Evolutionary conservation across 2,329 filamentous ascomycete genomes (phyloP), one percentile per base, ranked within the genome.

Genomic region (Botrytis porri): DNA sequence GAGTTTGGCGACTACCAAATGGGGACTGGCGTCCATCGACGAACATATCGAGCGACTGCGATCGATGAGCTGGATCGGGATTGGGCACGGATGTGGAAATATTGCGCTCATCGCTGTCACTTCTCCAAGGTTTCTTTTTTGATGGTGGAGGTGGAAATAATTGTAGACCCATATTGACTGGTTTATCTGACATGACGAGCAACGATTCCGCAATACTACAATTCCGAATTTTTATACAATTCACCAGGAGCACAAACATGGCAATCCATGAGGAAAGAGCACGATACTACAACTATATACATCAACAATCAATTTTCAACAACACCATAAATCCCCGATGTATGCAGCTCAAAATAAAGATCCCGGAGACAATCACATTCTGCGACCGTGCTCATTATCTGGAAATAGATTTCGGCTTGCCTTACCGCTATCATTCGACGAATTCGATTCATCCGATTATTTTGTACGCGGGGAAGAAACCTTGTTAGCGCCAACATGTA

Each of bases 111-210:
- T 76, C 74, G 75, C 78, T 80, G 61, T 76, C 73, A 75, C 75
- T 79, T 74, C 77, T 80, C 69, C 75, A 75, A 32, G 77, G 66
- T 75, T 77, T 73, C 77, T 79, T 73, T 76, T 77, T 66, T 9
- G 72, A 41, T 59, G 80, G 79, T 39, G 79, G 77, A 39, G 80
- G 77, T 73, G 80, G 80, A 72, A 81, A 81, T 59, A 81, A 74
- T 71, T 77, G 77, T 61, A 81, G 69, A 29, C 79, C 79, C 75
- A 77, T 77, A 67, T 77, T 80, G 59, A 75, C 71, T 43, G 79
- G 75, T 71, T 77, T 72, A 64, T 77, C 74, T 51, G 76, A 71
- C 79, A 80, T 80, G 18, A 45, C 77, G 74, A 73, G 61, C 35
- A 51, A 32, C 39, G 43, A 37, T 32, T n/a, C 39, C n/a, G 57